These are phyloP conservation scores for Eimeria brunetti DNA, from an alignment of 169 alveolate species.

Conservation along the genomic window DNA sequence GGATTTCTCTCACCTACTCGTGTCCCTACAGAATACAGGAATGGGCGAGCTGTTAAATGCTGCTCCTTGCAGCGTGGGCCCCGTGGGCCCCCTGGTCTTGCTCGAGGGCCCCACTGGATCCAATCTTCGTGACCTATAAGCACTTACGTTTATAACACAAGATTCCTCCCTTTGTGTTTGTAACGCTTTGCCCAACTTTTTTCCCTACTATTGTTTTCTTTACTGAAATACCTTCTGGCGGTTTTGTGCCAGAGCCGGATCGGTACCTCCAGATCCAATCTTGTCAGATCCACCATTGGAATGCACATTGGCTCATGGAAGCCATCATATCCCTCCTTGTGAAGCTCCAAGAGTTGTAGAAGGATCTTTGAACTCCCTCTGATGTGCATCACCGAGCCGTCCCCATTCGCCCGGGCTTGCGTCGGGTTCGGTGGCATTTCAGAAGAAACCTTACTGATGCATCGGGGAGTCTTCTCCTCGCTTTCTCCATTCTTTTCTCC, in stretches of 20 bases:
- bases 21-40: neutral
- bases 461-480: neutral
- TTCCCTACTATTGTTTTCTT: neutral
- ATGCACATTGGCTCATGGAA: neutral
- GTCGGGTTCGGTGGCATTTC: neutral
- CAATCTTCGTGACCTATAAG: neutral
- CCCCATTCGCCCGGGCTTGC: neutral
- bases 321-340: neutral
- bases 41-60: neutral
- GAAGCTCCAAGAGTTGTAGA: neutral
- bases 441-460: neutral
- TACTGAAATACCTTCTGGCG: neutral
- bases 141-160: neutral
- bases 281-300: neutral
- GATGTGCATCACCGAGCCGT: neutral
- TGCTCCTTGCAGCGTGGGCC: no score
- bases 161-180: neutral
- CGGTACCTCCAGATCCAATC: slow-evolving; percentile 11
- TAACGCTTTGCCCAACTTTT: neutral
- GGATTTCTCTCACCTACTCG: neutral
- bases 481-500: neutral
- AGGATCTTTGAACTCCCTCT: neutral
- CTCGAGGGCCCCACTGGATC: slow-evolving; percentile 11
- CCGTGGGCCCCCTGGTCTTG: neutral
- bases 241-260: neutral